Evolutionary conservation across 257 asterid genomes (phyloP).

Genomic region (Petrea volubilis): DNA sequence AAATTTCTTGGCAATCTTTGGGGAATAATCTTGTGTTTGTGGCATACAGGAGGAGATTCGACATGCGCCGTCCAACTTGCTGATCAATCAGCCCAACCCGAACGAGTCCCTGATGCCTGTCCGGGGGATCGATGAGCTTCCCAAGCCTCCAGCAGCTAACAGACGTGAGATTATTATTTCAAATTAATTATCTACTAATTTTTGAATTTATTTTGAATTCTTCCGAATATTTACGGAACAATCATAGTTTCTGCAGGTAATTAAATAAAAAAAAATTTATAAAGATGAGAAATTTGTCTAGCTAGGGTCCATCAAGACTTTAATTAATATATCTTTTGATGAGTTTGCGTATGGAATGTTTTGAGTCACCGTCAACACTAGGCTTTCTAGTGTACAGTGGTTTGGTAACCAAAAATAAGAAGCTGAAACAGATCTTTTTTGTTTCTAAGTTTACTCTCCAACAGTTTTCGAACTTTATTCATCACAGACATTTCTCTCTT

Average conservation of each 20-base stretch:
- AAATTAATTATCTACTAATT: background rate
- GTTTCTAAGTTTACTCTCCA: constrained; percentile 36
- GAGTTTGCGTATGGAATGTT: constrained; percentile 27
- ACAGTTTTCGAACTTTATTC: constrained; percentile 34
- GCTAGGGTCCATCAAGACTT: constrained; percentile 31
- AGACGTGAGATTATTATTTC: constrained; percentile 60
- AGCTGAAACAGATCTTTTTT: constrained; percentile 4
- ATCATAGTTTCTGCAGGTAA: background rate
- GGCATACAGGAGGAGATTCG: constrained; percentile 80
- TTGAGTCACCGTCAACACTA: constrained; percentile 33
- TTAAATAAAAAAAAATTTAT: background rate
- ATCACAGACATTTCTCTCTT: constrained; percentile 26
- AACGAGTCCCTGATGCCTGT: constrained; percentile 65
- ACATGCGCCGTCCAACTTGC: constrained; percentile 63
- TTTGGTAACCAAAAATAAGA: constrained; percentile 40
- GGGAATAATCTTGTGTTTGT: background rate
- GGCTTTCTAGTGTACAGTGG: constrained; percentile 45
- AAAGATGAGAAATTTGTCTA: background rate
- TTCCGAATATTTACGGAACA: background rate
- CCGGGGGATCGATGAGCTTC: constrained; percentile 88
- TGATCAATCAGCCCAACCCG: constrained; percentile 69
- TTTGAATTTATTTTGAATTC: background rate
- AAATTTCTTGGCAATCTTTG: background rate
- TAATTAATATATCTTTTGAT: constrained; percentile 21
- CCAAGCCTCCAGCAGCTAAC: constrained; percentile 89